These are phyloP conservation scores for Scheffersomyces lignicola DNA, from an alignment of 1,139 yeast species.

Conservation along the genomic window DNA sequence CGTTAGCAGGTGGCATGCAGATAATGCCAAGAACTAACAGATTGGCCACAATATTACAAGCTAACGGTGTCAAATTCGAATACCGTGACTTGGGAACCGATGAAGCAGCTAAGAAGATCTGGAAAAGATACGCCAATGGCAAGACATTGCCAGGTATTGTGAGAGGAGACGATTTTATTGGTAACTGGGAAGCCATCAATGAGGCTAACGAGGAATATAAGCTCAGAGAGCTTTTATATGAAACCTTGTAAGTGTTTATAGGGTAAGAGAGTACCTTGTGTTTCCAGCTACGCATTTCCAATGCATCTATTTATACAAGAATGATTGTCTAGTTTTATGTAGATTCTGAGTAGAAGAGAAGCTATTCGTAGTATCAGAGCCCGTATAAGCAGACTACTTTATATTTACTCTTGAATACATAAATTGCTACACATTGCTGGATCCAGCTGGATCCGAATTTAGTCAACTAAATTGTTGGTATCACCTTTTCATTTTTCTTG, in stretches of 20 bases:
- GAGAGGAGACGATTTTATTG: constrained; percentile 87
- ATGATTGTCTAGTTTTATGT: too few species aligned
- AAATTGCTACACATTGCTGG: too few species aligned
- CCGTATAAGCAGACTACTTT: too few species aligned
- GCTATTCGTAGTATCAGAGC: too few species aligned
- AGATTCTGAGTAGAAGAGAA: too few species aligned
- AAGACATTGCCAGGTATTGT: constrained; percentile 87
- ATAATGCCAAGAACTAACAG: constrained; percentile 80
- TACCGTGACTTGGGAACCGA: constrained; percentile 86
- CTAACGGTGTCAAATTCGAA: constrained; percentile 67
- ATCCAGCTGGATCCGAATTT: too few species aligned
- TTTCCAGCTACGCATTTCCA: too few species aligned
- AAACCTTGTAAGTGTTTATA: constrained; percentile 38
- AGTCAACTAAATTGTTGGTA: too few species aligned
- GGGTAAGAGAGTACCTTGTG: too few species aligned
- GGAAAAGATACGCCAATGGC: constrained; percentile 80
- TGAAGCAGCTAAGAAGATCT: constrained; percentile 78
- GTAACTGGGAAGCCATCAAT: constrained; percentile 76
- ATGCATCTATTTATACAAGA: too few species aligned
- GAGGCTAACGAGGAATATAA: constrained; percentile 85
- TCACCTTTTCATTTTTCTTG: too few species aligned
- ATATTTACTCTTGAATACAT: too few species aligned
- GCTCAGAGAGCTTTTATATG: constrained; percentile 58
- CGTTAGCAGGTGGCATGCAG: constrained; percentile 88
- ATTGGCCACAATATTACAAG: constrained; percentile 71